A percentile compares a stretch with the other conserved stretches of the same genome.
These are phyloP conservation scores for Ophiosphaerella herpotricha DNA, from an alignment of 2,329 filamentous ascomycete species.

Conservation along the genomic window DNA sequence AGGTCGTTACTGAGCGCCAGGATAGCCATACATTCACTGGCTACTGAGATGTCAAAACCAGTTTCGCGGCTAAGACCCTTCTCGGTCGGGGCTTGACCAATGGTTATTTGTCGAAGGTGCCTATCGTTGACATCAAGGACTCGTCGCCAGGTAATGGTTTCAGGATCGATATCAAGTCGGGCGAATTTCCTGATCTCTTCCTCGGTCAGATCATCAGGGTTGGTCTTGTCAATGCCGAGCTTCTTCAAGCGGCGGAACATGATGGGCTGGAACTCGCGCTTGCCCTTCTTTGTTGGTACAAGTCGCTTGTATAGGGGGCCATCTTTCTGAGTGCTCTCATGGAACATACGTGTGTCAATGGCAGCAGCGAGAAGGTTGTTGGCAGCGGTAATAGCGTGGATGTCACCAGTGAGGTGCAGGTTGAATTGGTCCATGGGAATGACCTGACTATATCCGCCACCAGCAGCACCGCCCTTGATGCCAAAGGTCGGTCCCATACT, in stretches of 20 bases:
- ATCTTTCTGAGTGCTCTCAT: slow-evolving; percentile 94
- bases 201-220: slow-evolving; percentile 85
- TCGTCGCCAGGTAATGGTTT: slow-evolving; percentile 95
- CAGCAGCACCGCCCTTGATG: slow-evolving; percentile 97
- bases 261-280: slow-evolving; percentile 81
- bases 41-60: slow-evolving; percentile 96
- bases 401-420: slow-evolving; percentile 94
- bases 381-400: slow-evolving; percentile 94
- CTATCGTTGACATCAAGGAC: slow-evolving; percentile 97
- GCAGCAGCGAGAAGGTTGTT: slow-evolving; percentile 97
- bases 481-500: slow-evolving; percentile 98
- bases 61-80: slow-evolving; percentile 87
- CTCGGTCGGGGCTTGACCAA: slow-evolving; percentile 87
- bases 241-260: slow-evolving; percentile 95
- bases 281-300: slow-evolving; percentile 87
- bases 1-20: slow-evolving; percentile 89
- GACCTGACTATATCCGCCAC: slow-evolving; percentile 97
- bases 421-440: slow-evolving; percentile 99
- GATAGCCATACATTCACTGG: slow-evolving; percentile 98
- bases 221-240: slow-evolving; percentile 92
- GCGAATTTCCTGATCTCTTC: slow-evolving; percentile 89
- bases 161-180: slow-evolving; percentile 93
- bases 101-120: slow-evolving; percentile 84
- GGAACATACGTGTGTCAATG: slow-evolving; percentile 97
- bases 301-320: slow-evolving; percentile 83